Evolutionary conservation across 768 basidiomycete species (phyloP).

Genomic region (Rhodocollybia butyracea): DNA sequence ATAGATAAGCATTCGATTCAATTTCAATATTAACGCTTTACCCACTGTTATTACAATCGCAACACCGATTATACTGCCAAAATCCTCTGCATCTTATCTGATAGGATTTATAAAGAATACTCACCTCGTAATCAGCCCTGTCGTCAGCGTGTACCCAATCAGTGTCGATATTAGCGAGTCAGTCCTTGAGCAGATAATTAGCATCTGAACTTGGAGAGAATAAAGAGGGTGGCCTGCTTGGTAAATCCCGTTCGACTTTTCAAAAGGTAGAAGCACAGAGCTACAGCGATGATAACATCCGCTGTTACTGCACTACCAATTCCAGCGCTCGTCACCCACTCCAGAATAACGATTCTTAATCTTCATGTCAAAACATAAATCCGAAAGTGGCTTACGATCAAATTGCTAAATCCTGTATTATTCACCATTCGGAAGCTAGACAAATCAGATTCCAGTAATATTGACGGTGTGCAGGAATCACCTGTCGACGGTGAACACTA

Average conservation of each 20-base stretch:
- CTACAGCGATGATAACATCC: slow-evolving; percentile 44
- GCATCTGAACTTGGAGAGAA: background rate
- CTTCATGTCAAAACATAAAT: background rate
- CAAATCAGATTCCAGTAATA: slow-evolving; percentile 14
- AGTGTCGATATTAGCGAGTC: slow-evolving; percentile 42
- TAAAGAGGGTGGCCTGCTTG: background rate
- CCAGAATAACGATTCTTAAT: too few species aligned
- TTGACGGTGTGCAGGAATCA: slow-evolving; percentile 14
- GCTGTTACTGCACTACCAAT: slow-evolving; percentile 45
- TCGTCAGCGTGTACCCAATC: slow-evolving; percentile 42
- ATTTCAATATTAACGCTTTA: background rate
- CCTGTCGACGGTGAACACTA: slow-evolving; percentile 48
- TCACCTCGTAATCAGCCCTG: slow-evolving; percentile 43
- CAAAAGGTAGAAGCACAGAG: slow-evolving; percentile 47
- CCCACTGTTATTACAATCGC: slow-evolving; percentile 38
- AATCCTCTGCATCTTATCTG: background rate
- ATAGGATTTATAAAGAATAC: background rate
- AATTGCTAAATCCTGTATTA: slow-evolving; percentile 28
- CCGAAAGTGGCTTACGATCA: slow-evolving; percentile 28
- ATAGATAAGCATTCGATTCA: background rate
- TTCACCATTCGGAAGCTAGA: slow-evolving; percentile 31
- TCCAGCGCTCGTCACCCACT: slow-evolving; percentile 51
- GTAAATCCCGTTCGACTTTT: slow-evolving; percentile 43
- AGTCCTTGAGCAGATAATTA: slow-evolving; percentile 24
- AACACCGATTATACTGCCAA: slow-evolving; percentile 35